These are phyloP conservation scores for Luffa acutangula DNA, from an alignment of 306 rosid species.

Conservation along the genomic window DNA sequence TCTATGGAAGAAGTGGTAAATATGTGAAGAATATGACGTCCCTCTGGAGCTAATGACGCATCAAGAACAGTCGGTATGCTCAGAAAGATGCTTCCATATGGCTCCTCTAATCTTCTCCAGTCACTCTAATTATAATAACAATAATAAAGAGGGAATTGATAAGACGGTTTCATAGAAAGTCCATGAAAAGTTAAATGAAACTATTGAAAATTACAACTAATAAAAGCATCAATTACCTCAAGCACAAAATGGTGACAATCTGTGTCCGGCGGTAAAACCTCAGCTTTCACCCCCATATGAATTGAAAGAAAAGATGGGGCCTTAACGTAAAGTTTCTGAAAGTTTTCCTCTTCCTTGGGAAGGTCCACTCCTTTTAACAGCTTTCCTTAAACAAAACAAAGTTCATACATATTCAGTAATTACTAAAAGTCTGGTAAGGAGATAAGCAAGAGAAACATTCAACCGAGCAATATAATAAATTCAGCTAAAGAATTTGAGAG, in stretches of 20 bases:
- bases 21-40: conserved; percentile 82
- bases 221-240: conserved; percentile 47
- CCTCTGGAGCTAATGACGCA: conserved; percentile 80
- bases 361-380: conserved; percentile 52
- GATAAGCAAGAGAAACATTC: not conserved
- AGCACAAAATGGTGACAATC: conserved; percentile 96
- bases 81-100: conserved; percentile 85
- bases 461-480: conserved; percentile 11
- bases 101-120: conserved; percentile 69
- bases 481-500: conserved; percentile 2
- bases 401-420: conserved; percentile 1
- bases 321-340: conserved; percentile 75
- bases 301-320: conserved; percentile 98
- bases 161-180: not conserved
- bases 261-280: conserved; percentile 78
- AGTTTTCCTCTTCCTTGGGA: conserved; percentile 82
- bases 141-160: not conserved
- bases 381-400: conserved; percentile 41
- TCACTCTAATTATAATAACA: conserved; percentile 28
- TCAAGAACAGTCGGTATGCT: conserved; percentile 97
- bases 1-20: conserved; percentile 89
- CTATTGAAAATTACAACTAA: conserved; percentile 8
- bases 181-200: not conserved
- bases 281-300: conserved; percentile 95
- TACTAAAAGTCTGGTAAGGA: not conserved